These are phyloP conservation scores for Phycomyces blakesleeanus DNA, from an alignment of 192 early-diverging fungal species.

Conservation along the genomic window DNA sequence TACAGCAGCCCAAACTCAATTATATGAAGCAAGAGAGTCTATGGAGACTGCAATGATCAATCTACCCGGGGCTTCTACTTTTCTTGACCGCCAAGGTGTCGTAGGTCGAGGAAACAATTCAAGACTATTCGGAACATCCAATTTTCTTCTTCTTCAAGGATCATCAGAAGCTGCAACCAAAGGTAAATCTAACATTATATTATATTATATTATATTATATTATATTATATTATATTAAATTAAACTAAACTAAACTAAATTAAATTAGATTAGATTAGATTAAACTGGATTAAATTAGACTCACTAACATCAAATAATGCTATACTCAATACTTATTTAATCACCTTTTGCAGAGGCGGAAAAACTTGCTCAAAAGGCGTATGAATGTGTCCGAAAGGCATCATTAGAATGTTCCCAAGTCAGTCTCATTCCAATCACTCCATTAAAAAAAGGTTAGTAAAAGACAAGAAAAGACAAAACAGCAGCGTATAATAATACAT, in stretches of 20 bases:
- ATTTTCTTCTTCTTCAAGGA: neutral
- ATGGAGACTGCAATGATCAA: slow-evolving; percentile 33
- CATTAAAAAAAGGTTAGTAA: slow-evolving; percentile 10
- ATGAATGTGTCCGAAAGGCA: slow-evolving; percentile 16
- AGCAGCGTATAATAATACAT: no score
- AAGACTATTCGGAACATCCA: neutral
- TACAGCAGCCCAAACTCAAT: slow-evolving; percentile 15
- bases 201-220: no score
- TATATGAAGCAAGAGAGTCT: slow-evolving; percentile 26
- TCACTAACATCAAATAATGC: no score
- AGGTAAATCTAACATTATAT: no score
- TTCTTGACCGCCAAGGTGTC: slow-evolving; percentile 28
- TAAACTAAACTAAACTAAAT: no score
- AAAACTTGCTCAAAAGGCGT: slow-evolving; percentile 6
- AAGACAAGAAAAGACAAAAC: no score
- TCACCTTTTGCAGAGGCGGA: no score
- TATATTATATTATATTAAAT: no score
- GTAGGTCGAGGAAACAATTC: neutral
- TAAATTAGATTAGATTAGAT: no score
- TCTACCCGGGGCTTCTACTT: slow-evolving; percentile 24
- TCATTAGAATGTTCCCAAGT: slow-evolving; percentile 6
- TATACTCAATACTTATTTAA: no score
- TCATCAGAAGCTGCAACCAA: neutral
- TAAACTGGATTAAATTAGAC: no score
- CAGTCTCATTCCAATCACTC: slow-evolving; percentile 26